Conservation (phyloP, 441 rosid genomes). For the Croton setiger region DNA sequence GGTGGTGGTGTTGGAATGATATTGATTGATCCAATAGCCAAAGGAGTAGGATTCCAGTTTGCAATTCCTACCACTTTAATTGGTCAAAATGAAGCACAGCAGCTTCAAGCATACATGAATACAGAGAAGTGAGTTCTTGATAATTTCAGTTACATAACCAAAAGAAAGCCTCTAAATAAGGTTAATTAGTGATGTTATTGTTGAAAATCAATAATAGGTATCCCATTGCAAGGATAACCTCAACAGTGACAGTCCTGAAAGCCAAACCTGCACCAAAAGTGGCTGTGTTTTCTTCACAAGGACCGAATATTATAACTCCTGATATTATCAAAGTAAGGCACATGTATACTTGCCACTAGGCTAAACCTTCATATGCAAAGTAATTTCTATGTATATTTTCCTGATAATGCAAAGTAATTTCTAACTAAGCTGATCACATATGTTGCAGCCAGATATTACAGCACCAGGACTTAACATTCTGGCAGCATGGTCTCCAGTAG, state of each 20-base stretch:
- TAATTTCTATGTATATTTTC: not conserved
- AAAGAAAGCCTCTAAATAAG: not conserved
- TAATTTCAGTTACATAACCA: not conserved
- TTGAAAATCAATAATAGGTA: constrained; percentile 24
- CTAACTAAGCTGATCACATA: not conserved
- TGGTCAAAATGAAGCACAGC: constrained; percentile 36
- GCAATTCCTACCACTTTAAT: constrained; percentile 35
- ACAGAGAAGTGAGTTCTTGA: constrained; percentile 30
- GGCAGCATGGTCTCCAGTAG: constrained; percentile 54
- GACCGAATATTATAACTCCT: constrained; percentile 41
- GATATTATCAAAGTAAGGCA: constrained; percentile 39
- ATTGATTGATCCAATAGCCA: constrained; percentile 32
- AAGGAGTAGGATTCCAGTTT: constrained; percentile 39
- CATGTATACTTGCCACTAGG: too few species aligned
- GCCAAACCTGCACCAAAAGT: constrained; percentile 43
- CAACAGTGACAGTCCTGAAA: constrained; percentile 31
- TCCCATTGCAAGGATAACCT: constrained; percentile 37
- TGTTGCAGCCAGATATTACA: constrained; percentile 46
- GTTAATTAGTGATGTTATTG: not conserved
- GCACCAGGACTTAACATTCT: constrained; percentile 48
- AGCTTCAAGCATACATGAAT: constrained; percentile 38
- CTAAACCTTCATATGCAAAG: not conserved
- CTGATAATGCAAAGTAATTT: not conserved
- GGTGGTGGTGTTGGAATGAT: constrained; percentile 51
- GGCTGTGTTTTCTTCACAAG: constrained; percentile 44